Evolutionary conservation across 768 basidiomycete genomes (phyloP).

Genomic region (Mycena albidolilacea): DNA sequence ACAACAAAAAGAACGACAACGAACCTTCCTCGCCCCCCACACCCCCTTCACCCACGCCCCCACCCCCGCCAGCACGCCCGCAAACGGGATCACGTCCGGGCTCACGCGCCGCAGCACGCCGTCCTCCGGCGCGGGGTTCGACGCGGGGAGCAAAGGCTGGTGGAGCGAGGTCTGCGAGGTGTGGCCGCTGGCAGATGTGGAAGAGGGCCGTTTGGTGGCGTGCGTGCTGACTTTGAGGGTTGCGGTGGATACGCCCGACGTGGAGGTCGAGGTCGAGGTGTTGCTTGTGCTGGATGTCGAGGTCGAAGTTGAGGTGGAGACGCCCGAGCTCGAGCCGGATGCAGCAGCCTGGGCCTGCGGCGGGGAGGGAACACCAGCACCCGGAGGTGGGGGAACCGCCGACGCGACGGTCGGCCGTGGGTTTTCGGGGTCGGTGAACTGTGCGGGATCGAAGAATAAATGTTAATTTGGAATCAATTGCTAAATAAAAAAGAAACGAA

Average conservation of each 20-base stretch:
- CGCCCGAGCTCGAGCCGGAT: background rate
- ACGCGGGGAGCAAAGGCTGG: slow-evolving; percentile 57
- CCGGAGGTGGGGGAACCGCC: slow-evolving; percentile 34
- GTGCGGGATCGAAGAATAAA: too few species aligned
- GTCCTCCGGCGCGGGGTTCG: slow-evolving; percentile 46
- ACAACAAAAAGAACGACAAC: background rate
- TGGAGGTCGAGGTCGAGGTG: slow-evolving; percentile 7
- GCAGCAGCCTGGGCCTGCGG: background rate
- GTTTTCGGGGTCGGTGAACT: slow-evolving; percentile 50
- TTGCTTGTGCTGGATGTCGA: background rate
- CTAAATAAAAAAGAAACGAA: background rate
- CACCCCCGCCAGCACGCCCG: slow-evolving; percentile 44
- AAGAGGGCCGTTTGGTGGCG: too few species aligned
- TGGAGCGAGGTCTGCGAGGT: slow-evolving; percentile 34
- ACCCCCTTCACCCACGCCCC: slow-evolving; percentile 34
- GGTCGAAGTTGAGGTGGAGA: background rate
- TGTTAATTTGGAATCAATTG: background rate
- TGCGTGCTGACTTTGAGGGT: too few species aligned
- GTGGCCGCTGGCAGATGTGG: background rate
- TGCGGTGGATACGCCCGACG: background rate
- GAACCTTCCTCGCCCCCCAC: background rate
- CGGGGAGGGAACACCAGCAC: background rate
- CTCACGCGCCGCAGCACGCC: slow-evolving; percentile 47
- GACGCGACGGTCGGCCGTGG: slow-evolving; percentile 37
- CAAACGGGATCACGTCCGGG: slow-evolving; percentile 58